A percentile compares a stretch with the other conserved stretches of the same genome.
These are phyloP conservation scores for Schwanniomyces vanrijiae DNA, from an alignment of 805 yeast species.

Conservation along the genomic window DNA sequence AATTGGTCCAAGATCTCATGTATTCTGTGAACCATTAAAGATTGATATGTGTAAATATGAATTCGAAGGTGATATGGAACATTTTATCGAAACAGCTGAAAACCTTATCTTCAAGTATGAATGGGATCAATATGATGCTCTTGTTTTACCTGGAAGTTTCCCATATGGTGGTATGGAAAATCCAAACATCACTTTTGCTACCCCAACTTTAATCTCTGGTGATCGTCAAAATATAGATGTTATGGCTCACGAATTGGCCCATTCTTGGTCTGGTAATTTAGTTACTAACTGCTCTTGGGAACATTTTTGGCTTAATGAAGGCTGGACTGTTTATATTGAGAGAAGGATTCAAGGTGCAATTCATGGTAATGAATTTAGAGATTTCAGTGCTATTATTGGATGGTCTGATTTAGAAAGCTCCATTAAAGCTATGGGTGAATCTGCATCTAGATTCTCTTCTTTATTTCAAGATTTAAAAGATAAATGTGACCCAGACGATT, in stretches of 20 bases:
- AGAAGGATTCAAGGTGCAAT: slow-evolving; percentile 74
- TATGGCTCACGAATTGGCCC: slow-evolving; percentile 90
- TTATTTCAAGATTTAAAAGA: slow-evolving; percentile 72
- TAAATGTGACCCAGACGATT: slow-evolving; percentile 82
- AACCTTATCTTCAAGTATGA: slow-evolving; percentile 73
- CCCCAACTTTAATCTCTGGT: slow-evolving; percentile 83
- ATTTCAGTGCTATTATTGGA: slow-evolving; percentile 82
- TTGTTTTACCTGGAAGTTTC: slow-evolving; percentile 72
- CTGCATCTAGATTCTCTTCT: slow-evolving; percentile 52
- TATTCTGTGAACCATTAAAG: slow-evolving; percentile 73
- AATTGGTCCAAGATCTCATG: slow-evolving; percentile 85
- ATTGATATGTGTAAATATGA: slow-evolving; percentile 73
- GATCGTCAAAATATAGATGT: slow-evolving; percentile 87
- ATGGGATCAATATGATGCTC: slow-evolving; percentile 80
- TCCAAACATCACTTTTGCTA: slow-evolving; percentile 86
- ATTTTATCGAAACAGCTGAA: slow-evolving; percentile 78
- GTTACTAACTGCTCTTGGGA: slow-evolving; percentile 92
- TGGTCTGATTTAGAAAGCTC: slow-evolving; percentile 79
- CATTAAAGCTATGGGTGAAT: slow-evolving; percentile 61
- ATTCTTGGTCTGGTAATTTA: slow-evolving; percentile 89
- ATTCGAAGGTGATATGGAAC: slow-evolving; percentile 78
- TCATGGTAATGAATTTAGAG: slow-evolving; percentile 79
- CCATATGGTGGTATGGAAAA: slow-evolving; percentile 97
- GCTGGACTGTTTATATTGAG: slow-evolving; percentile 93
- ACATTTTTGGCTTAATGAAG: slow-evolving; percentile 93